A percentile compares a stretch with the other conserved stretches of the same genome.
Evolutionary conservation across 2,329 filamentous ascomycete genomes (phyloP).

Genomic region (Verticillium dahliae): DNA sequence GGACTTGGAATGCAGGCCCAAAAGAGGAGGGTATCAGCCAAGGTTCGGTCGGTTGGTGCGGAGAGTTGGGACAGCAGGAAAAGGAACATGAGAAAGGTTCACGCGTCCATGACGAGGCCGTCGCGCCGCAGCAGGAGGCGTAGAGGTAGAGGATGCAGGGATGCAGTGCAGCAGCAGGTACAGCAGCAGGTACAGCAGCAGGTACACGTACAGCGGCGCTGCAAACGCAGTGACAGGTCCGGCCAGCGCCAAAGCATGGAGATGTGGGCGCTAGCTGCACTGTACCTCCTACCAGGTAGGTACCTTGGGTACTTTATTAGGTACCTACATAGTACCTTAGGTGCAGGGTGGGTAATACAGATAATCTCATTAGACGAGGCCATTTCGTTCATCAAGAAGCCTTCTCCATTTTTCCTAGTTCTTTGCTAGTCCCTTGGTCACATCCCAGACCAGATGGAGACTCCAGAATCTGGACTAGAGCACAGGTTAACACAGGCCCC

Average conservation of each 20-base stretch:
- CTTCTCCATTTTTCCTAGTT: background rate
- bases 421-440: background rate
- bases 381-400: background rate
- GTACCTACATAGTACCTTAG: too few relatives aligned
- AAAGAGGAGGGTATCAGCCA: background rate
- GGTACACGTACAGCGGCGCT: too few relatives aligned
- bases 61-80: background rate
- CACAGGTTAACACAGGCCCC: too few relatives aligned
- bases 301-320: too few relatives aligned
- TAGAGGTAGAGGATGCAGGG: background rate
- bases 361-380: slow-evolving; percentile 4
- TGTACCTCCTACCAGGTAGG: too few relatives aligned
- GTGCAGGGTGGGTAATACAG: background rate
- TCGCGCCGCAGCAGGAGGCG: background rate
- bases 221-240: too few relatives aligned
- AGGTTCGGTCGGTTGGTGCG: background rate
- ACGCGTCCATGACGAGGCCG: background rate
- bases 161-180: background rate
- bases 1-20: background rate
- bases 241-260: too few relatives aligned
- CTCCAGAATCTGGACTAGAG: too few relatives aligned
- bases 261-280: too few relatives aligned
- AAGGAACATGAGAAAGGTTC: background rate
- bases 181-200: too few relatives aligned
- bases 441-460: too few relatives aligned